A percentile compares a stretch with the other conserved stretches of the same genome.
These are phyloP conservation scores for Fraxinus pennsylvanica DNA, from an alignment of 257 asterid genomes.

Conservation along the genomic window DNA sequence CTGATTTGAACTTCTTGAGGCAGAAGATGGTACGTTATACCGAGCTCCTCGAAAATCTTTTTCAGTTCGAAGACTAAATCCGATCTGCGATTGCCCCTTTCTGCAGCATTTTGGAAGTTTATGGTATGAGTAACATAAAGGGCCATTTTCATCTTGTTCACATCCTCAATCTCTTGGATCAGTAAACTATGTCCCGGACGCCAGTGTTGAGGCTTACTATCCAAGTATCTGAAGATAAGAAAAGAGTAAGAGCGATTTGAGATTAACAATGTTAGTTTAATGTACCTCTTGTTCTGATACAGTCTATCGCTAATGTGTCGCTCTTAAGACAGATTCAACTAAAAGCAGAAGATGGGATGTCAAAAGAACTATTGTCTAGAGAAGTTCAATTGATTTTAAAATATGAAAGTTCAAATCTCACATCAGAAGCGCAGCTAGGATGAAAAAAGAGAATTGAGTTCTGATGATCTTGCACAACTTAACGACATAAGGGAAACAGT, in stretches of 20 bases:
- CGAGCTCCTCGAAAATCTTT: constrained; percentile 53
- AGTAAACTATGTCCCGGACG: constrained; percentile 54
- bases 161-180: constrained; percentile 60
- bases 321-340: not conserved
- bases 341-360: not conserved
- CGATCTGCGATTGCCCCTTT: constrained; percentile 52
- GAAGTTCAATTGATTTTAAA: no score
- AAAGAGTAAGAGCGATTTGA: no score
- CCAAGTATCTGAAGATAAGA: constrained; percentile 54
- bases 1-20: constrained; percentile 59
- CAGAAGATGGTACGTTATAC: constrained; percentile 54
- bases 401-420: not conserved
- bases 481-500: not conserved
- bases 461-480: not conserved
- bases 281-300: no score
- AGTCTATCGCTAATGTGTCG: no score
- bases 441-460: not conserved
- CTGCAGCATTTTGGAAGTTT: constrained; percentile 53
- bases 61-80: constrained; percentile 61
- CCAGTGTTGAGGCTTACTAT: constrained; percentile 72
- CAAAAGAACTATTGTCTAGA: not conserved
- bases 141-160: constrained; percentile 61
- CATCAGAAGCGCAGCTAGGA: not conserved
- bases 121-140: constrained; percentile 62
- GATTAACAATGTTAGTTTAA: no score